Evolutionary conservation across 2,329 filamentous ascomycete genomes (phyloP), one percentile per base, ranked within the genome.

Genomic region (Diaporthe sp.): DNA sequence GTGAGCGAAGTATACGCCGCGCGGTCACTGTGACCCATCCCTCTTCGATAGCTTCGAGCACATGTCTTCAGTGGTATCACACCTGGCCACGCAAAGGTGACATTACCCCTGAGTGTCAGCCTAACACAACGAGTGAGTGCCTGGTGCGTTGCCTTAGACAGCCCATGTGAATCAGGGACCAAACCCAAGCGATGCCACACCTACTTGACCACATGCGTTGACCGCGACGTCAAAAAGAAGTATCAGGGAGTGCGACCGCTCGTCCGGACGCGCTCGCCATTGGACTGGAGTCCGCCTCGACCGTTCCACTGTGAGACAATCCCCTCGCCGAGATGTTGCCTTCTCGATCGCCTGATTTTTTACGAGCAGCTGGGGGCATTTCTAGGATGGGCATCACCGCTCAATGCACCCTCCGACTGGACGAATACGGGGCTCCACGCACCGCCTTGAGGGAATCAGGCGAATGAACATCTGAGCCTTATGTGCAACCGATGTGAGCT

Each of bases 281-380:
- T 34, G 58, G 46, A 22, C 9, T 31, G 34, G 22, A 68, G 31
- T 25, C 49, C 65, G 34, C 49, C 49, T 69, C 34, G 4, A n/a
- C 13, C 46, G 65, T 69, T 69, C 46, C 65, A 69, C 65, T 25
- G 49, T 69, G 65, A 55, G 46, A 69, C 65, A 42, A 28, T 53
- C 8, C 10, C 15, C n/a, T 34, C 49, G 34, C 65, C 65, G 46
- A 53, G 65, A 69, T 28, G 65, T 55, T 39, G 65, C 65, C 46
- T 55, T 42, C 22, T 42, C 65, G 65, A 42, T 55, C 46, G 65
- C 49, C 65, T 69, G 46, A 39, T 55, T 37, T 10, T 25, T 53
- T 34, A 28, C n/a, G 34, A 22, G n/a, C 46, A 22, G 34, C 17
- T 28, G 22, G 28, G 46, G 6, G 22, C 10, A 25, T 22, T 15